phyloP scores from a whole-genome alignment of 2,329 filamentous ascomycete species.

The Aspergillus flavus region DNA sequence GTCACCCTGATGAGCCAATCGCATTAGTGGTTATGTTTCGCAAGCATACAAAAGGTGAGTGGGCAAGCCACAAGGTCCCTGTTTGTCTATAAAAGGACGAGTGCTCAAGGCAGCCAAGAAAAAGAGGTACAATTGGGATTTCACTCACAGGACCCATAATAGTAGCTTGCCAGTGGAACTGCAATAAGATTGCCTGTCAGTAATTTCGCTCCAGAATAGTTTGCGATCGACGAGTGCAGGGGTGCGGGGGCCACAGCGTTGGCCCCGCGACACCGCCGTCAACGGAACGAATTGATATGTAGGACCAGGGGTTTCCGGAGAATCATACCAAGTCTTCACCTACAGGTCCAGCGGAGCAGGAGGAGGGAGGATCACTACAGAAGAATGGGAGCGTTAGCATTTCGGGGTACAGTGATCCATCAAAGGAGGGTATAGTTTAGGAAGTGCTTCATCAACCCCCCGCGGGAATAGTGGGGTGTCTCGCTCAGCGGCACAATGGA shows the following conservation, averaged over 20 bases:
- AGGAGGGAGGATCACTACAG: constrained; percentile 90
- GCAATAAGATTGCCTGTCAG: constrained; percentile 30
- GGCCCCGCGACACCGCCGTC: neutral
- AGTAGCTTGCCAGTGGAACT: constrained; percentile 99
- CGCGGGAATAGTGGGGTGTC: constrained; percentile 27
- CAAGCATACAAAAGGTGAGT: neutral
- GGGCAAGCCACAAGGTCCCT: neutral
- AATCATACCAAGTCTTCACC: constrained; percentile 92
- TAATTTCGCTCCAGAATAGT: constrained; percentile 11
- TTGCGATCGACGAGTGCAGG: neutral
- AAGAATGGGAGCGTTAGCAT: constrained; percentile 11
- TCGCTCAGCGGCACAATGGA: neutral
- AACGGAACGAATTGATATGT: constrained; percentile 13
- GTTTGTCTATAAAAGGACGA: neutral
- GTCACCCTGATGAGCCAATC: constrained; percentile 65
- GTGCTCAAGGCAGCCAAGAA: neutral
- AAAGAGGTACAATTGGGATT: constrained; percentile 9
- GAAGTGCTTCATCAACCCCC: constrained; percentile 15
- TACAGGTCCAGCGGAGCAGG: constrained; percentile 95
- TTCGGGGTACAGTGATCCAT: neutral
- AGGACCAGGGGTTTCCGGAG: neutral
- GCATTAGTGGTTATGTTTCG: constrained; percentile 35
- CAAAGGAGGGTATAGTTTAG: neutral
- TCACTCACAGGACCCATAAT: constrained; percentile 96
- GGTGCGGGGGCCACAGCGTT: neutral